Conservation (phyloP, 2,329 filamentous ascomycete species). For the Rhynchosporium agropyri region DNA sequence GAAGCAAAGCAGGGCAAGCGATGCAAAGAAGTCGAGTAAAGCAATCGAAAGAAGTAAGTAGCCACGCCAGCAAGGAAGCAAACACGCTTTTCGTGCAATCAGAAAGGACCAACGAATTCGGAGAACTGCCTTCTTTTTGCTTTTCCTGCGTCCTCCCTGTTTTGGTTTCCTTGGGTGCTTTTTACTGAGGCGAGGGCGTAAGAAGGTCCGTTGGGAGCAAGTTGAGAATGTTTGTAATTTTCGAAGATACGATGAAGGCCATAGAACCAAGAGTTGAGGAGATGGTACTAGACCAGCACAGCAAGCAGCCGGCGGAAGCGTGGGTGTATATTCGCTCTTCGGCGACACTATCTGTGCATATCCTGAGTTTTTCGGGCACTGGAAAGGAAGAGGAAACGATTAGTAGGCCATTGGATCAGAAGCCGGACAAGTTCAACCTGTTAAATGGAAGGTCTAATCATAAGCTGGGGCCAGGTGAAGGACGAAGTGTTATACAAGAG, state of each 20-base stretch:
- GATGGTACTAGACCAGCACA: slow-evolving; percentile 6
- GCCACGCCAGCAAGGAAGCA: slow-evolving; percentile 12
- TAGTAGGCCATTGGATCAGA: background rate
- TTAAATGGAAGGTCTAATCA: background rate
- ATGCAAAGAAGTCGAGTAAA: slow-evolving; percentile 1
- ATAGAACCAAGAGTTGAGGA: slow-evolving; percentile 7
- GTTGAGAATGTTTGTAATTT: slow-evolving; percentile 1
- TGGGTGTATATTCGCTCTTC: slow-evolving; percentile 24
- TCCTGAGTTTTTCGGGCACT: background rate
- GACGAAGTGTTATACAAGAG: background rate
- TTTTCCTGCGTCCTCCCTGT: slow-evolving; percentile 5
- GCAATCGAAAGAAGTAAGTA: slow-evolving; percentile 5
- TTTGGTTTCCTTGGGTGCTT: background rate
- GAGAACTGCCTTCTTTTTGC: slow-evolving; percentile 8
- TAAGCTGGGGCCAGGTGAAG: slow-evolving; percentile 1
- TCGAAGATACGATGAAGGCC: background rate
- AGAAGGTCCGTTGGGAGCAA: slow-evolving; percentile 5
- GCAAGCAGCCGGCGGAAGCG: slow-evolving; percentile 19
- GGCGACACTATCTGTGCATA: slow-evolving; percentile 22
- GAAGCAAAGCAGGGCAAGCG: slow-evolving; percentile 3
- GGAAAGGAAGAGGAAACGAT: background rate
- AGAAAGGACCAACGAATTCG: background rate
- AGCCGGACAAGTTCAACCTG: slow-evolving; percentile 2
- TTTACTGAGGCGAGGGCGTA: slow-evolving; percentile 1
- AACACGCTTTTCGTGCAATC: slow-evolving; percentile 10